Base-by-base conservation (phyloP, 208 protist genomes). In the Leishmania guyanensis region DNA sequence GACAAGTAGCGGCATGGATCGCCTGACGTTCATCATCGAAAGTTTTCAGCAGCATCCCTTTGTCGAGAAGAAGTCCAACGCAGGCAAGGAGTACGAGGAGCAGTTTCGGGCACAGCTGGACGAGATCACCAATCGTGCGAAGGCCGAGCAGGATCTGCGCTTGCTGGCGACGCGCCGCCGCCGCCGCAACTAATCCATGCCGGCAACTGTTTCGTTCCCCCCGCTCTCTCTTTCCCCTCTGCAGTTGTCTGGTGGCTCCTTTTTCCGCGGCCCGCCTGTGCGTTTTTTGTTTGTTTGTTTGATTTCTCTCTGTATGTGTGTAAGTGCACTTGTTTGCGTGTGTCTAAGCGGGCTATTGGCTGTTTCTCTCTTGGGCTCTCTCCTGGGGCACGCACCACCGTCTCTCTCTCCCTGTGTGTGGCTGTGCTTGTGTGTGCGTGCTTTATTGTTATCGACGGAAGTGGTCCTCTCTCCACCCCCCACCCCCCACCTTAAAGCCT, bases 131-230 rank as follows among this genome's bases (percentile, higher is more conserved):
- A 81, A 84, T 50, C 89, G 91, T 70, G 86, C 85, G 10, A 92
- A 92, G 83, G 92, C 89, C 16, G 91, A 95, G 77, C 92, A 96
- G 78, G 94, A 96, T 69, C 70, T 97, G 10, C 78, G 87, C 36
- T 90, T 85, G 12, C 79, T 97, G 8, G 78, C 94, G 1, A 84
- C 77, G 16, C 79, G 83, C 66, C 86, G 86, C n/a, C 79, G 84
- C 56, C 84, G 84, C 53, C 79, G 84, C 64, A 76, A 69, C 56
- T 84, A 82, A 78, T 58, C 36, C n/a, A 60, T 14, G 50, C 68
- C 58, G 68, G 10, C 43, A 14, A 9, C 68, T 48, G 17, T 39
- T 50, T 43, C 5, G 26, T 22, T 50, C 22, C 22, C 17, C 68
- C 26, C 5, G 20, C 26, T 46, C 46, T 17, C 22, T 50, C 22